Evolutionary conservation across 2,329 filamentous ascomycete species (phyloP), one percentile per base, ranked within the genome.

Genomic region (Epichloe festucae): DNA sequence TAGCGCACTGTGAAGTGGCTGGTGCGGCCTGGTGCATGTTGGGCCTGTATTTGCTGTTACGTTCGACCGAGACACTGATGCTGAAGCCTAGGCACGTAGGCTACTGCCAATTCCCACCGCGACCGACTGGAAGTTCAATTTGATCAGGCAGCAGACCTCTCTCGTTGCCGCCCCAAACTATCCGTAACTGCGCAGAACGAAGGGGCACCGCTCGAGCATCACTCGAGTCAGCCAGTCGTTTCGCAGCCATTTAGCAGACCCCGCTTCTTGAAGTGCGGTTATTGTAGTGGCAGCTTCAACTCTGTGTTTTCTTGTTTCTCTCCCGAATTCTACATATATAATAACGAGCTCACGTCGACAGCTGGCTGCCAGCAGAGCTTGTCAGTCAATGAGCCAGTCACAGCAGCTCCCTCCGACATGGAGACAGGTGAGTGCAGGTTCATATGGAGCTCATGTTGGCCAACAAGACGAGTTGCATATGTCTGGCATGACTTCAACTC

Each of bases 381-480:
- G 48, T 36, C n/a, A n/a, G n/a, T n/a, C 54, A 46, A 70, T 70
- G 68, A 68, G 62, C 66, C 68, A 70, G 68, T 69, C 68, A 66
- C 65, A 68, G 58, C 65, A 64, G 46, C 64, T 65, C 43, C 61
- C 66, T 56, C 52, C 61, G 54, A 59, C 63, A 53, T 60, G 58
- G 56, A 59, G 60, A 50, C 63, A 59, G 52, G 53, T 53, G 46
- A 46, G 51, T 12, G 52, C 59, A 49, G 54, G 54, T 46, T 52
- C 55, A 41, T 57, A 62, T 52, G 53, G 59, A 51, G 53, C 56
- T 52, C 60, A 58, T 54, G 55, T 60, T 44, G 58, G 58, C 51
- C 64, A 65, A 59, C 71, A 73, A 59, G 75, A 78, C 63, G 76
- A 79, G 65, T 70, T 78, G 60, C 76, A 79, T 68, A 75, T 78